These are phyloP conservation scores for Calonectria pteridis DNA, from an alignment of 2,329 filamentous ascomycete genomes.

Conservation along the genomic window DNA sequence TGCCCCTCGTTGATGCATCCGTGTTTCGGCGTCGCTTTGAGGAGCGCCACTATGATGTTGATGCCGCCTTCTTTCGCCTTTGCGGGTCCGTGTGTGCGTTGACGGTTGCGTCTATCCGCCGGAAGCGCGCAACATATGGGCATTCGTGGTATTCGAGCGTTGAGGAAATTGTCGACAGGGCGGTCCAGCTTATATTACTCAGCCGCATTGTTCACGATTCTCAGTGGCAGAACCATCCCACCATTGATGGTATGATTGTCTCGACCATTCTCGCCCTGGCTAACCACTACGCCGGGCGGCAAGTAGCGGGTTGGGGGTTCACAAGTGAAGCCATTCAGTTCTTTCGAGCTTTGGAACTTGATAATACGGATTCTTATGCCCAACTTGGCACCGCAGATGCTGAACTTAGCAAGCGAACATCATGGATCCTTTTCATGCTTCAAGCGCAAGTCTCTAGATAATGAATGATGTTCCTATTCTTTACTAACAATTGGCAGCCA, in stretches of 20 bases:
- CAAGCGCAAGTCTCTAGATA: not conserved
- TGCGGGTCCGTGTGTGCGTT: not conserved
- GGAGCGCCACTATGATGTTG: not conserved
- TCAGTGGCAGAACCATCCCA: not conserved
- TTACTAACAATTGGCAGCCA: not conserved
- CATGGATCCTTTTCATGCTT: not conserved
- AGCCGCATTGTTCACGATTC: not conserved
- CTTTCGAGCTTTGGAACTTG: not conserved
- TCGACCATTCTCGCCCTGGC: not conserved
- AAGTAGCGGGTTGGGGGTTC: not conserved
- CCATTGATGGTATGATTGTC: not conserved
- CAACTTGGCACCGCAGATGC: not conserved
- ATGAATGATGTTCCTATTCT: too few relatives aligned
- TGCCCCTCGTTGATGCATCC: not conserved
- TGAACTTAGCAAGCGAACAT: not conserved
- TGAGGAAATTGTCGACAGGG: not conserved
- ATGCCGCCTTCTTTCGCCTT: conserved; percentile 5
- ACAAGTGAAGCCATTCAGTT: not conserved
- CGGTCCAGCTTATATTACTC: not conserved
- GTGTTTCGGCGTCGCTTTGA: not conserved
- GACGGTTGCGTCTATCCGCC: conserved; percentile 2
- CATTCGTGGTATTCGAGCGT: not conserved
- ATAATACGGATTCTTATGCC: not conserved
- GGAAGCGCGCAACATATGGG: not conserved
- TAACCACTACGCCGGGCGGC: not conserved